Evolutionary conservation across 495 filamentous ascomycete genomes (phyloP).

Genomic region (Aspergillus ostianus): DNA sequence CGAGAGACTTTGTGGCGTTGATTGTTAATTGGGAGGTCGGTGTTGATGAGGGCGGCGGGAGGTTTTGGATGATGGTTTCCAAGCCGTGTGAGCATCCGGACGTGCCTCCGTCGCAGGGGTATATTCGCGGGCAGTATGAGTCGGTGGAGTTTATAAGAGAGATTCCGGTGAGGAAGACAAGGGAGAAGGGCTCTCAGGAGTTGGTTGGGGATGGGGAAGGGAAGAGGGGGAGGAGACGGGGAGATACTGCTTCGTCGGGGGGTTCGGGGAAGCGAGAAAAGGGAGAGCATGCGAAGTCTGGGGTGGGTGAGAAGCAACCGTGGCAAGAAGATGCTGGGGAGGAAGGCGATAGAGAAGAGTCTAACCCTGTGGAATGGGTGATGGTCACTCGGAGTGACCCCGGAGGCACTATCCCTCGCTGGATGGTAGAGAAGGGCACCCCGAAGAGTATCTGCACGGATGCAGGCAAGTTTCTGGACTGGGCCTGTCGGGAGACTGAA

Average conservation of each 20-base stretch:
- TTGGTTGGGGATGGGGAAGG: neutral
- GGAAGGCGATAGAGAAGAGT: conserved; percentile 41
- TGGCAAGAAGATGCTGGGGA: conserved; percentile 29
- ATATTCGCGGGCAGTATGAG: conserved; percentile 84
- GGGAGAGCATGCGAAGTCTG: conserved; percentile 33
- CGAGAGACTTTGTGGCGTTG: conserved; percentile 82
- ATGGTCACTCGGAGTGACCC: conserved; percentile 97
- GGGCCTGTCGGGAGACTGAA: conserved; percentile 64
- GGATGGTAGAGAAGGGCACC: conserved; percentile 92
- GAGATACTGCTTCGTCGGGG: neutral
- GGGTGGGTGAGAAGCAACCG: conserved; percentile 35
- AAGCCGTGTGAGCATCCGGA: conserved; percentile 77
- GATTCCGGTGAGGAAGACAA: conserved; percentile 48
- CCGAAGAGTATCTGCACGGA: conserved; percentile 79
- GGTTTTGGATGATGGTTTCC: conserved; percentile 83
- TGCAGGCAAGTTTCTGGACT: conserved; percentile 81
- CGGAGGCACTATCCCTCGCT: conserved; percentile 86
- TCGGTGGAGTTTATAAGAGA: conserved; percentile 90
- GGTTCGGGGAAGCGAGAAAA: neutral
- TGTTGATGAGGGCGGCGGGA: conserved; percentile 33
- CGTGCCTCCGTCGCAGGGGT: conserved; percentile 62
- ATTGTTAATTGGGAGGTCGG: conserved; percentile 55
- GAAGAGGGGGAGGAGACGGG: neutral
- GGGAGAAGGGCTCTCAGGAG: conserved; percentile 3
- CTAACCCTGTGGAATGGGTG: conserved; percentile 84